phyloP scores from a whole-genome alignment of 495 filamentous ascomycete genomes.

The Durotheca rogersii region DNA sequence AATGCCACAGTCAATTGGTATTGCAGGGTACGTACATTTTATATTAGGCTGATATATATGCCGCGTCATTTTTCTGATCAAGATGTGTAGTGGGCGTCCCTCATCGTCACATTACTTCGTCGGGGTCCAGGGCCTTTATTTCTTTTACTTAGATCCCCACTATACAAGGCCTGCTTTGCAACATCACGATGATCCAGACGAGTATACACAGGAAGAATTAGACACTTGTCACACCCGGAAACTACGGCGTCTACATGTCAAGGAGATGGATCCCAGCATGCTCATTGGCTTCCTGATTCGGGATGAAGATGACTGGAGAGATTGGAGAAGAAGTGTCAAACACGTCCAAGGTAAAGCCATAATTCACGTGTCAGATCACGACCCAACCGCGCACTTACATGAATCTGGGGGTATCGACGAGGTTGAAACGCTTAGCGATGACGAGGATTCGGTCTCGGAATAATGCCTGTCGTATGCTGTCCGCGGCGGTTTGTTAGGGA shows the following conservation, averaged over 20 bases:
- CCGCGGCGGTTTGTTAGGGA: too few species aligned
- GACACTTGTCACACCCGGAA: constrained; percentile 86
- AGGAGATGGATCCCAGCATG: constrained; percentile 99
- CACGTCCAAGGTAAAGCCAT: constrained; percentile 77
- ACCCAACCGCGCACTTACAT: constrained; percentile 54
- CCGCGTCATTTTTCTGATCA: constrained; percentile 9
- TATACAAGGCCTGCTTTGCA: constrained; percentile 69
- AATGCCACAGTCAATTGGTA: constrained; percentile 87
- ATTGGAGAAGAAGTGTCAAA: constrained; percentile 71
- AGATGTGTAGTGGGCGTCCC: constrained; percentile 72
- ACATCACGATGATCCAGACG: constrained; percentile 47
- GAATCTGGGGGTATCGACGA: constrained; percentile 81
- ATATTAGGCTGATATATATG: not conserved
- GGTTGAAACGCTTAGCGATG: constrained; percentile 70
- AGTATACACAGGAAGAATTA: constrained; percentile 70
- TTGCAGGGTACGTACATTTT: constrained; percentile 76
- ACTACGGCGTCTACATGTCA: constrained; percentile 75
- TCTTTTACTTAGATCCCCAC: constrained; percentile 97
- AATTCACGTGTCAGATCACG: constrained; percentile 72
- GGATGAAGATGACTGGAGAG: constrained; percentile 77
- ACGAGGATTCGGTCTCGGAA: constrained; percentile 48
- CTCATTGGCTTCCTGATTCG: constrained; percentile 91
- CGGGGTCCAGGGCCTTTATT: constrained; percentile 81
- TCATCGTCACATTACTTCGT: constrained; percentile 96
- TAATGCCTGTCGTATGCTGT: too few species aligned